Evolutionary conservation across 2,329 filamentous ascomycete genomes (phyloP), one percentile per base, ranked within the genome.

Genomic region (Raffaelea arxii): DNA sequence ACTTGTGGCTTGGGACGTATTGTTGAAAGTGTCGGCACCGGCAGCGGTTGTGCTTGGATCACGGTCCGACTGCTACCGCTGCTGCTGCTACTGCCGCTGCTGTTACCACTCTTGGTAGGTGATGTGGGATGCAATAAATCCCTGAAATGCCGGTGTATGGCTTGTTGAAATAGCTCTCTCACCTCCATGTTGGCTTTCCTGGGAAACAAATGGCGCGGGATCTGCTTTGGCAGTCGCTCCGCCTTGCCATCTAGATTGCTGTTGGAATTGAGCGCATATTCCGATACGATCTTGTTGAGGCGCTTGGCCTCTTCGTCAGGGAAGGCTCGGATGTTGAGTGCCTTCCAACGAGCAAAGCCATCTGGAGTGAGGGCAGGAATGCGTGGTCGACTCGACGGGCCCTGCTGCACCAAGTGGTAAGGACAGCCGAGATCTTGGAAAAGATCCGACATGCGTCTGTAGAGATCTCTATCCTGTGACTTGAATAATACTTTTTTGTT

Each of bases 221-320:
- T 72, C 54, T 89, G 82, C 53, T 86, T 88, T 0, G 88, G 89
- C 46, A 94, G 82, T 3, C 84, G 72, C 61, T 90, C 85, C 11
- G 75, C 78, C 52, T 72, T 76, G 41, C 83, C 75, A 39, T 80
- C 73, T 0, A 79, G 55, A 61, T 80, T 54, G 9, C 64, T 65
- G 42, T 69, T 65, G 0, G 66, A 65, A 25, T 71, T 64, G 55
- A 94, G 84, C 1, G 86, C 84, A 62, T 90, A 77, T 39, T 82
- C 74, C 4, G 78, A 62, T 4, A 90, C 76, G 21, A 87, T 77
- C 48, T 75, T 79, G 38, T 78, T 71, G 4, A 95, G 68, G 10
- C 89, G 78, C 37, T 75, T 72, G 48, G 80, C 82, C 61, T 94
- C 88, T 41, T 78, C 72, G 36, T 88, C 80, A 0, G 89, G 89